A percentile compares a stretch with the other conserved stretches of the same genome.
Conservation (phyloP, 176 grass and related monocot genomes). For the Neostapfia colusana region DNA sequence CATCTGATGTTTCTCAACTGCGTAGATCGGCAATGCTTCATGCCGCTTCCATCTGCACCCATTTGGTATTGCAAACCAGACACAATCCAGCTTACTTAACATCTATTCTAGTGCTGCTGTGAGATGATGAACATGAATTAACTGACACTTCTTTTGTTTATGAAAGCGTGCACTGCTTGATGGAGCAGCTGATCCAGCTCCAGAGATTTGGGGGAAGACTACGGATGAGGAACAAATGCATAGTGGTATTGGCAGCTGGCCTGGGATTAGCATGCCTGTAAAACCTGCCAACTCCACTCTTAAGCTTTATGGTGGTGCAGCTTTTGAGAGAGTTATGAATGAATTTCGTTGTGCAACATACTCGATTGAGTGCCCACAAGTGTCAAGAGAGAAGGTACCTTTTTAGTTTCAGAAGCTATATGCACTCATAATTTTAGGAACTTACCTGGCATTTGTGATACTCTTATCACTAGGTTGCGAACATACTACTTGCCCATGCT, state of each 20-base stretch:
- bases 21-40: slow-evolving; percentile 89
- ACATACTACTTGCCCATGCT: slow-evolving; percentile 97
- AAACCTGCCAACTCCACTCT: slow-evolving; percentile 80
- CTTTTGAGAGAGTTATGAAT: slow-evolving; percentile 95
- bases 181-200: slow-evolving; percentile 89
- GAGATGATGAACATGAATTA: slow-evolving; percentile 15
- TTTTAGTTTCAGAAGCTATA: slow-evolving; percentile 2
- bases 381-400: slow-evolving; percentile 92
- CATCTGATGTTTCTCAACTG: slow-evolving; percentile 86
- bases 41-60: slow-evolving; percentile 79
- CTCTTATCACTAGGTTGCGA: slow-evolving; percentile 68
- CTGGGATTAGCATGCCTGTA: slow-evolving; percentile 65
- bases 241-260: slow-evolving; percentile 88
- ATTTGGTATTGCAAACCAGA: slow-evolving; percentile 63
- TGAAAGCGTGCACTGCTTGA: slow-evolving; percentile 76
- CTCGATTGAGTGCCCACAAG: slow-evolving; percentile 88
- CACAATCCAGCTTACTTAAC: not conserved
- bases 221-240: slow-evolving; percentile 79
- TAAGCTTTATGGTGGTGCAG: slow-evolving; percentile 90
- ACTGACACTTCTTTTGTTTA: slow-evolving; percentile 1
- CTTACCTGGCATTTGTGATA: slow-evolving; percentile 17
- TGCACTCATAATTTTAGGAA: not conserved
- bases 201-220: slow-evolving; percentile 96
- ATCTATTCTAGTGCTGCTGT: slow-evolving; percentile 15
- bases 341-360: slow-evolving; percentile 93